These are phyloP conservation scores for Vitellaria paradoxa DNA, from an alignment of 179 eudicot species.

Conservation along the genomic window DNA sequence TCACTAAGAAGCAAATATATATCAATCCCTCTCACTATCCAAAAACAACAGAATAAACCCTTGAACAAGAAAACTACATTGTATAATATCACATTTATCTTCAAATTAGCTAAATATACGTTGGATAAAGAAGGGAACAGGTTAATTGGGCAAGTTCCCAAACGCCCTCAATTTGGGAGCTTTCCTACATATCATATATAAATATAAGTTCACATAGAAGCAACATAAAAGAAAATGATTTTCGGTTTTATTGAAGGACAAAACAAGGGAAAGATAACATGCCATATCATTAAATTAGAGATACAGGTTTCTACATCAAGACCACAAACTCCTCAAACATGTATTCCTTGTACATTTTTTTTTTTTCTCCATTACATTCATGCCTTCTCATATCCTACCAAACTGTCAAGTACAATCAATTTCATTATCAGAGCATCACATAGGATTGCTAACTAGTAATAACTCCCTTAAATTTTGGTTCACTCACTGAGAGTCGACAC, in stretches of 20 bases:
- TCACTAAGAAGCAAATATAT: too few relatives aligned
- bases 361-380: neutral
- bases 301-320: too few relatives aligned
- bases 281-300: neutral
- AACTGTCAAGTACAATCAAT: neutral
- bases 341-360: neutral
- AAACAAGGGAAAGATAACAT: neutral
- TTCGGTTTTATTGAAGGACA: neutral
- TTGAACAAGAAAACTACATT: too few relatives aligned
- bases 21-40: too few relatives aligned
- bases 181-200: too few relatives aligned
- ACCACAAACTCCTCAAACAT: neutral
- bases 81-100: too few relatives aligned
- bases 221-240: neutral
- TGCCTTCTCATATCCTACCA: neutral
- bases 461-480: neutral
- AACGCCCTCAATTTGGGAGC: too few relatives aligned
- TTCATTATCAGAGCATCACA: neutral
- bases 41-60: too few relatives aligned
- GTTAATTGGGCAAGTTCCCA: too few relatives aligned
- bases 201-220: neutral
- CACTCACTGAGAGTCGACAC: neutral
- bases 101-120: too few relatives aligned
- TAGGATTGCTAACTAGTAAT: neutral
- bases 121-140: too few relatives aligned